Conservation (phyloP, 2,329 filamentous ascomycete species). For the Fusarium torreyae region DNA sequence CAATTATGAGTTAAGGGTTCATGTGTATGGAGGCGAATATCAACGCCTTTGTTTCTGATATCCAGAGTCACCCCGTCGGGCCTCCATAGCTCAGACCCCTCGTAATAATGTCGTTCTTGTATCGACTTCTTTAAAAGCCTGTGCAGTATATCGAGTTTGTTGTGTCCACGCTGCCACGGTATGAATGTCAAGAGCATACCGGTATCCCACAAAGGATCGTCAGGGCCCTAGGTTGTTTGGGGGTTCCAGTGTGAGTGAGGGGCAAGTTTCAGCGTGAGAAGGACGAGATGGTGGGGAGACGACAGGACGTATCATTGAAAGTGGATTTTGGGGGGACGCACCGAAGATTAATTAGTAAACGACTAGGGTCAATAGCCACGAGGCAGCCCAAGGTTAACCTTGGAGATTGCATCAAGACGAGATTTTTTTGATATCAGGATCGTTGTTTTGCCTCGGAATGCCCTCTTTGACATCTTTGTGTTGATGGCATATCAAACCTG, state of each 20-base stretch:
- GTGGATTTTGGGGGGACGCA: constrained; percentile 24
- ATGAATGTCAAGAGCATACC: constrained; percentile 11
- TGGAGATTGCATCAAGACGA: constrained; percentile 7
- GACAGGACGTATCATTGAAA: constrained; percentile 29
- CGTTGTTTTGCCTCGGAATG: constrained; percentile 28
- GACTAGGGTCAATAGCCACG: constrained; percentile 23
- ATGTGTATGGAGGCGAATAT: constrained; percentile 4
- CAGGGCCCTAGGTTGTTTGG: constrained; percentile 44
- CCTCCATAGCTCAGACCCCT: not conserved
- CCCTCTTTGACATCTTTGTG: constrained; percentile 1
- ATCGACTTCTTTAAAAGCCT: not conserved
- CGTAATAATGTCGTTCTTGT: not conserved
- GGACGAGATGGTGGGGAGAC: constrained; percentile 27
- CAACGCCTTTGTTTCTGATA: constrained; percentile 12
- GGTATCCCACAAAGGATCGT: constrained; percentile 39
- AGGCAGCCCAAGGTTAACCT: constrained; percentile 22
- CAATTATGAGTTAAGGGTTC: constrained; percentile 8
- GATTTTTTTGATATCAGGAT: constrained; percentile 11
- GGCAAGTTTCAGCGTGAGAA: constrained; percentile 44
- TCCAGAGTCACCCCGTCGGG: not conserved
- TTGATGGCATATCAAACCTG: constrained; percentile 11
- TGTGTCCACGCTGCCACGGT: constrained; percentile 19
- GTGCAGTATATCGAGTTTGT: constrained; percentile 7
- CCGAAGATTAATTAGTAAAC: constrained; percentile 12
- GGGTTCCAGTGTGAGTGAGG: constrained; percentile 35